Percentiles rank a stretch among this genome's conserved stretches.
These are phyloP conservation scores for Monilinia vaccinii-corymbosi DNA, from an alignment of 2,329 filamentous ascomycete genomes.

Conservation along the genomic window DNA sequence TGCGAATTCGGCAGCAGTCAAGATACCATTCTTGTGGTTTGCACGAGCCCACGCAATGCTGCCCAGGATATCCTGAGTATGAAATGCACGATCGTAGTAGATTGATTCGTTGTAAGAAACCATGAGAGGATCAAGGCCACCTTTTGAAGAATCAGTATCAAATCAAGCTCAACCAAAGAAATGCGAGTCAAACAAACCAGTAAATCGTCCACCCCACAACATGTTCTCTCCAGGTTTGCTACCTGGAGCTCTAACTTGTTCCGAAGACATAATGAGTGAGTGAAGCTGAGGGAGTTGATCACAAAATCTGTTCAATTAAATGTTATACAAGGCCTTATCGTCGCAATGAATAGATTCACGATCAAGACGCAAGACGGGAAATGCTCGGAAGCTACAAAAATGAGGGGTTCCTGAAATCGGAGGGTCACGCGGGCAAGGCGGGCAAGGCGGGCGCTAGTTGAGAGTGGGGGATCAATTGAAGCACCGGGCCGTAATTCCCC, in stretches of 20 bases:
- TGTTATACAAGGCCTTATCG: background rate
- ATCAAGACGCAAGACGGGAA: background rate
- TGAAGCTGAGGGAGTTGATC: constrained; percentile 8
- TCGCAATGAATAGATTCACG: background rate
- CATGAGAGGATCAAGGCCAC: constrained; percentile 80
- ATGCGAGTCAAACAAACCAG: constrained; percentile 33
- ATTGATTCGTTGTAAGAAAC: constrained; percentile 75
- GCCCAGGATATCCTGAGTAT: constrained; percentile 72
- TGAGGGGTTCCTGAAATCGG: background rate
- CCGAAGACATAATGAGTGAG: constrained; percentile 21
- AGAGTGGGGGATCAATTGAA: too few species aligned
- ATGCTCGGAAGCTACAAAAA: background rate
- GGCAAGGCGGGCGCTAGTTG: too few species aligned
- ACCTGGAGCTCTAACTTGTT: constrained; percentile 21
- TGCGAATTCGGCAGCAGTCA: constrained; percentile 62
- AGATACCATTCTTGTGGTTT: constrained; percentile 66
- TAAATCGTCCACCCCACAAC: constrained; percentile 52
- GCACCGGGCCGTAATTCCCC: too few species aligned
- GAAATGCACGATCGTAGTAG: constrained; percentile 68
- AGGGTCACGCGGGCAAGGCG: too few species aligned
- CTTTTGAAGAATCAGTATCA: constrained; percentile 34
- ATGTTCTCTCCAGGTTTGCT: constrained; percentile 33
- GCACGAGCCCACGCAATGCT: constrained; percentile 75
- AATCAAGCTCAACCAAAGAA: background rate
- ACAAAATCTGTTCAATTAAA: background rate